Base-by-base conservation (phyloP, 73 alveolate species). In the Paramecium tetraurelia region DNA sequence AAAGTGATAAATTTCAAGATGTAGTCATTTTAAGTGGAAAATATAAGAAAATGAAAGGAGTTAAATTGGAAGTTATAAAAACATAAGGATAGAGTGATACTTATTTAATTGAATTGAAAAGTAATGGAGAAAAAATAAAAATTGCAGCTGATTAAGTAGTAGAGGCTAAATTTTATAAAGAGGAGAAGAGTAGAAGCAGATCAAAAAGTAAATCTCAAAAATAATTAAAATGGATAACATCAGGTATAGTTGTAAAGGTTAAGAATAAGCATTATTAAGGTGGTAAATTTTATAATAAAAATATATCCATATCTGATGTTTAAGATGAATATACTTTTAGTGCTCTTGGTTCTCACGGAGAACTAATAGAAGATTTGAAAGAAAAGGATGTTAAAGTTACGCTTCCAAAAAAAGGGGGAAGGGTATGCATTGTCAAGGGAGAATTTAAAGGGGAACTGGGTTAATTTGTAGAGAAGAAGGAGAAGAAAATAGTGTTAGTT, bases 271-370 rank as follows among this genome's bases (percentile, higher is more conserved):
- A 33, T 21, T 75, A 75, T 75, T 12, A 14, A 35, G 18, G 24
- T 36, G 87, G 87, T 0, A 75, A 75, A 20, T 75, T 33, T 8
- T 75, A 75, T 75, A 75, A 75, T 75, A 33, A 75, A n/a, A 75
- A 36, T 12, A 33, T 75, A 14, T 33, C 58, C 0, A 75, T 75
- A 14, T 14, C 41, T 35, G 87, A 75, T 75, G 87, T 75, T 36
- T 29, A 33, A 36, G 87, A 75, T 75, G 87, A 75, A 4, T 75
- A 75, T 36, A 14, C 36, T 12, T 75, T 75, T 75, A n/a, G 21
- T 21, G 87, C 63, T 21, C 4, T 40, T 1, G 58, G 59, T 14
- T 33, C 27, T 9, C 22, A 75, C 35, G 63, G 59, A 31, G 38
- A 75, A 33, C n/a, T 40, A n/a, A 21, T 36, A 1, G 87, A 75